Evolutionary conservation across 2,329 filamentous ascomycete genomes (phyloP), one percentile per base, ranked within the genome.

Genomic region (Scedosporium apiospermum): DNA sequence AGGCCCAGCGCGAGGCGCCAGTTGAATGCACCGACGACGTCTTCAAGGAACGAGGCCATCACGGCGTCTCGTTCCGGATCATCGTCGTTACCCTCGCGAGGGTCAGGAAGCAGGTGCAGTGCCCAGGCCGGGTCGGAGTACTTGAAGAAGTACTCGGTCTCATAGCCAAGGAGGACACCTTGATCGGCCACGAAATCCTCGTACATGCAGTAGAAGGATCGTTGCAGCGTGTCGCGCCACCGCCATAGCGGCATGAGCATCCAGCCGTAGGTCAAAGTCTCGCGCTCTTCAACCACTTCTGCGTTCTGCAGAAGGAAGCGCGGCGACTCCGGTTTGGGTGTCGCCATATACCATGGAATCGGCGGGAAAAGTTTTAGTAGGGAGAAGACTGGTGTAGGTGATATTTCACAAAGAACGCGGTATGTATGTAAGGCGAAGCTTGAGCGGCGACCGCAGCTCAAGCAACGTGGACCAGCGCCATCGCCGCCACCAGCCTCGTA

Each of bases 71-170:
- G 67, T 53, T 70, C 69, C 10, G 60, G 51, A 53, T 69, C 65
- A 9, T 64, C 62, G 23, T 63, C 63, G 23, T 30, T 18, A 26
- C 34, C 27, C 1, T 34, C 26, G 26, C 41, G 34, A n/a, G 65
- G 66, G 60, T 69, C 69, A 1, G 66, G 62, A 16, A 69, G 64
- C 18, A 63, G 62, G 4, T 57, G 62, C 26, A 61, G 61, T 2
- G 64, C 63, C 69, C 67, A 71, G 10, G 26, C 23, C 6, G 65
- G 66, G 38, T 65, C 63, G 16, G 57, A 27, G n/a, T 66, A 65
- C 9, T 65, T 63, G 67, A 68, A 71, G 51, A 70, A 66, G 57
- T 71, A 71, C 64, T 71, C 68, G 10, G 66, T 66, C 64, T 69
- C 69, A 34, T 68, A 70, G 21, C 66, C 64, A 6, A 70, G 66